phyloP scores from a whole-genome alignment of 495 filamentous ascomycete genomes.

The Entonaema liquescens region DNA sequence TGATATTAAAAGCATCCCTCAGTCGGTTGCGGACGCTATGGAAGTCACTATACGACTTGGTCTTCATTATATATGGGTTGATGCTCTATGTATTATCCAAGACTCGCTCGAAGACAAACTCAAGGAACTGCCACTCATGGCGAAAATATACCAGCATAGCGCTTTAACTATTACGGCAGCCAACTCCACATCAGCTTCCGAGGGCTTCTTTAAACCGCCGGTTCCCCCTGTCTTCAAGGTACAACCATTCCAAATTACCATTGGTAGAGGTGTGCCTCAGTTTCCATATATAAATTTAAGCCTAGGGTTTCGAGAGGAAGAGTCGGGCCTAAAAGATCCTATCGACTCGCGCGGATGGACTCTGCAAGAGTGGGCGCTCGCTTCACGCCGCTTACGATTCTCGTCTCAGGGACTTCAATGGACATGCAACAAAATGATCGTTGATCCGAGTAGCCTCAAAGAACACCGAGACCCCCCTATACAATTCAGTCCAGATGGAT shows the following conservation, averaged over 20 bases:
- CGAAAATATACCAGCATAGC: conserved; percentile 8
- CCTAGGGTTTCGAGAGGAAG: conserved; percentile 4
- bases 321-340: not conserved
- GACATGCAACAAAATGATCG: conserved; percentile 9
- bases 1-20: not conserved
- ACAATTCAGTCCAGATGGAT: conserved; percentile 4
- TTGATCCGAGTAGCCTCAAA: conserved; percentile 5
- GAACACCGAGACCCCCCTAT: conserved; percentile 11
- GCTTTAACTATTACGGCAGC: conserved; percentile 8
- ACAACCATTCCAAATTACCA: conserved; percentile 7
- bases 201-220: conserved; percentile 6
- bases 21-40: conserved; percentile 1
- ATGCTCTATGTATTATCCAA: conserved; percentile 10
- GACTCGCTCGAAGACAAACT: conserved; percentile 6
- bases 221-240: not conserved
- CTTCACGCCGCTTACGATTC: conserved; percentile 11
- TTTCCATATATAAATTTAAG: conserved; percentile 5
- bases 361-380: conserved; percentile 11
- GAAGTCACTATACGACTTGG: not conserved
- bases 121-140: conserved; percentile 5
- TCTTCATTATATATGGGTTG: conserved; percentile 7
- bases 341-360: conserved; percentile 15
- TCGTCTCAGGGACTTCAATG: conserved; percentile 6
- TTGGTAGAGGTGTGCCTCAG: conserved; percentile 6
- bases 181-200: not conserved